Evolutionary conservation across 2,329 filamentous ascomycete genomes (phyloP), one percentile per base, ranked within the genome.

Genomic region (Aspergillus brasiliensis): DNA sequence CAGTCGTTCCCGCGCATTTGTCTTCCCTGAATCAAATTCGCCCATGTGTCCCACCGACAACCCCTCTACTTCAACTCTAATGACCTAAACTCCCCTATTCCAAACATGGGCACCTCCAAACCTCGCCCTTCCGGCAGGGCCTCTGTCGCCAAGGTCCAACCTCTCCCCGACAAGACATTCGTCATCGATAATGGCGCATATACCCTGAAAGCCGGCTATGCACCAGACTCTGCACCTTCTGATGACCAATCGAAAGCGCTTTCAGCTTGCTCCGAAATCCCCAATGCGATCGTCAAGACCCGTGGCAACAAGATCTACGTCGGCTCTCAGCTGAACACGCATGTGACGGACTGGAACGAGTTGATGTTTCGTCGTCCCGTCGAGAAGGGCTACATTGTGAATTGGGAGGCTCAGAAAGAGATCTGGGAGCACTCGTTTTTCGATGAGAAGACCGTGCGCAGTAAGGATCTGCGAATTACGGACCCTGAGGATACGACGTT

Each of bases 371-470:
- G 94, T 1, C 83, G 94, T 0, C 95, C 95, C 0, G 91, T 98
- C 1, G 95, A 99, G 76, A 96, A 93, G 76, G 95, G 95, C 7
- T 98, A 91, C 72, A 83, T 98, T 52, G 93, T 98, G 62, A 97
- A 94, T 72, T 99, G 95, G 95, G 95, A 99, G 76, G 89, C 90
- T 0, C 87, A 99, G 79, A 94, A 91, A 77, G 93, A 95, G 71
- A 91, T 99, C 54, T 99, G 95, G 95, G 92, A 97, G 70, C 87
- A 89, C 67, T 88, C 93, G 61, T 91, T 98, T 71, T 88, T 96
- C 68, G 87, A 90, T 66, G 80, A 84, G 59, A 86, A 86, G 65
- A 86, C 86, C n/a, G 81, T 83, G 27, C 78, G 87, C 67, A 84
- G 82, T 68, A 73, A 72, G 54, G 69, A 73, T 21, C 37, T 72